These are phyloP conservation scores for Hansenula sp. DNA, from an alignment of 1,139 yeast species.

Conservation along the genomic window DNA sequence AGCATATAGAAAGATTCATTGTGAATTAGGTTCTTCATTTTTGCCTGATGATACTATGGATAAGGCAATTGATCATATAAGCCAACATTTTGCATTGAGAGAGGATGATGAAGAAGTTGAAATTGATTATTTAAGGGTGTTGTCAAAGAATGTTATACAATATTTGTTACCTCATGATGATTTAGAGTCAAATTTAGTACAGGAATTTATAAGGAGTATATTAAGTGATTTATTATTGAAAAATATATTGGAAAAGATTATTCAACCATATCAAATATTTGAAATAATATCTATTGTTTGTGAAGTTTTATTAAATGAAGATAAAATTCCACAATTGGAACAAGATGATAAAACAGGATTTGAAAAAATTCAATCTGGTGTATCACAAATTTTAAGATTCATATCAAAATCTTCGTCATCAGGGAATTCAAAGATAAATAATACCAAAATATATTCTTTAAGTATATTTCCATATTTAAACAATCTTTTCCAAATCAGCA, in stretches of 20 bases:
- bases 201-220: conserved; percentile 32
- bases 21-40: conserved; percentile 21
- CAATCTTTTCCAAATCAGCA: conserved; percentile 10
- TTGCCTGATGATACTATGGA: conserved; percentile 26
- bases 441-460: conserved; percentile 3
- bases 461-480: conserved; percentile 15
- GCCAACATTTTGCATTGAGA: conserved; percentile 50
- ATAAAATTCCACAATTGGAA: not conserved
- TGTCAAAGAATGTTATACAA: conserved; percentile 30
- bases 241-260: conserved; percentile 35
- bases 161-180: conserved; percentile 36
- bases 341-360: not conserved
- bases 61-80: conserved; percentile 29
- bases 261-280: conserved; percentile 23
- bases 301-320: conserved; percentile 5
- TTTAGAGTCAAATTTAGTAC: conserved; percentile 32
- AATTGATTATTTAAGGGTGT: conserved; percentile 27
- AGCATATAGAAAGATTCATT: conserved; percentile 20
- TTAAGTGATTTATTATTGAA: conserved; percentile 37
- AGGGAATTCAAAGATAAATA: not conserved
- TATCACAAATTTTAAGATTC: not conserved
- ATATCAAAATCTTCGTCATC: not conserved
- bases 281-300: conserved; percentile 17
- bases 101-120: conserved; percentile 17
- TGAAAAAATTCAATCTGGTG: not conserved